Evolutionary conservation across 2,329 filamentous ascomycete species (phyloP).

Genomic region (Colletotrichum plurivorum): DNA sequence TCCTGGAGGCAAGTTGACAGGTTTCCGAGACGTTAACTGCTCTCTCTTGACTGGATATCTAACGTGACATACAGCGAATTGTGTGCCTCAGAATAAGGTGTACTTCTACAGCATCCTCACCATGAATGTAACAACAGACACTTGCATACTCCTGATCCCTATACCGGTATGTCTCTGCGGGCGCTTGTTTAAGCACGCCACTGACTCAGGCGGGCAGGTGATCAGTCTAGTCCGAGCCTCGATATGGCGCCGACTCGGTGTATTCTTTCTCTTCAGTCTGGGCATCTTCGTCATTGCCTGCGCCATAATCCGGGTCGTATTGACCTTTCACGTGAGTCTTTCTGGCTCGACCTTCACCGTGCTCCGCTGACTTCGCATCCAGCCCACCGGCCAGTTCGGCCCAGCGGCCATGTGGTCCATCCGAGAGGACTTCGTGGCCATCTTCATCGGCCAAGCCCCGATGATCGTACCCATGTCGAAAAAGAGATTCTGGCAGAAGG

Average conservation of each 20-base stretch:
- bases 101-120: constrained; percentile 51
- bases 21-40: rapidly evolving
- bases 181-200: no score
- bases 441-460: constrained; percentile 54
- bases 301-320: constrained; percentile 45
- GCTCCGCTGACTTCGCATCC: background rate
- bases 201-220: constrained; percentile 39
- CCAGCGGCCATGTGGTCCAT: constrained; percentile 53
- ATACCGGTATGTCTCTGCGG: constrained; percentile 45
- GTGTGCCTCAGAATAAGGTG: constrained; percentile 49
- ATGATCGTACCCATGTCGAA: constrained; percentile 50
- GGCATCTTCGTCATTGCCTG: constrained; percentile 53
- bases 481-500: constrained; percentile 45
- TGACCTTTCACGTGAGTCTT: constrained; percentile 48
- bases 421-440: constrained; percentile 54
- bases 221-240: constrained; percentile 48
- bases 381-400: constrained; percentile 27
- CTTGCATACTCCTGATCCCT: constrained; percentile 52
- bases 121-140: constrained; percentile 52
- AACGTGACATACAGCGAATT: constrained; percentile 41
- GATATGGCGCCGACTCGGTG: constrained; percentile 47
- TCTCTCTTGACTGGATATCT: background rate
- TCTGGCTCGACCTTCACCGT: background rate
- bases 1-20: constrained; percentile 50
- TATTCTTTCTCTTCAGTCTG: constrained; percentile 50